These are phyloP conservation scores for Poterioochromonas sp. DNA, from an alignment of 352 stramenopile species.

Conservation along the genomic window DNA sequence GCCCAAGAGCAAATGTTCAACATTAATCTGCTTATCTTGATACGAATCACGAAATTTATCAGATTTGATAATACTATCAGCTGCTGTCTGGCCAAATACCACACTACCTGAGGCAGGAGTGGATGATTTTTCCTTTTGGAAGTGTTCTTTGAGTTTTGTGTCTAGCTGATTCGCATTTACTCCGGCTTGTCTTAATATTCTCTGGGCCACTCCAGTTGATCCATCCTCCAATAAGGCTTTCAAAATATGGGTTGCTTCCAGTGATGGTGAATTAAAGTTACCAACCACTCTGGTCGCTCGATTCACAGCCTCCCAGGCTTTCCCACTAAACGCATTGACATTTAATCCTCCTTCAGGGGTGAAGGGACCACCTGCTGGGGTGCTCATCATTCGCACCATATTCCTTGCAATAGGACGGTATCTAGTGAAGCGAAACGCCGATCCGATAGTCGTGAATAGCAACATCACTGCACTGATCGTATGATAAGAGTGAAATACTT, in stretches of 20 bases:
- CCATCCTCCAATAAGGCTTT: slow-evolving; percentile 2
- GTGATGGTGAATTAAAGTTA: not conserved
- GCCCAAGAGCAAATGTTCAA: slow-evolving; percentile 20
- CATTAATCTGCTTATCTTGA: not conserved
- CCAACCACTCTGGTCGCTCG: not conserved
- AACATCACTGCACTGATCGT: no score
- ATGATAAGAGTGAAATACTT: no score
- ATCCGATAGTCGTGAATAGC: no score
- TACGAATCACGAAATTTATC: not conserved
- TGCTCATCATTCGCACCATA: no score
- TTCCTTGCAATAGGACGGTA: no score
- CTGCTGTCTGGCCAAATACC: not conserved
- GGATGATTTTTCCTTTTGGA: not conserved
- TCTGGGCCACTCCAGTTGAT: not conserved
- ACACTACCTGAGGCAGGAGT: not conserved
- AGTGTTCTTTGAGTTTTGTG: not conserved
- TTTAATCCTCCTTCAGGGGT: no score
- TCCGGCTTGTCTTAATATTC: slow-evolving; percentile 15
- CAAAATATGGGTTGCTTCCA: not conserved
- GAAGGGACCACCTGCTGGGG: no score
- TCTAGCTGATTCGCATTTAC: not conserved
- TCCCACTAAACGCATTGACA: not conserved
- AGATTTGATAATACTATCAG: not conserved
- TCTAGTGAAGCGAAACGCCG: no score
- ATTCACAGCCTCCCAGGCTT: not conserved